These are phyloP conservation scores for Cucurbita ficifolia DNA, from an alignment of 306 rosid species.

Conservation along the genomic window DNA sequence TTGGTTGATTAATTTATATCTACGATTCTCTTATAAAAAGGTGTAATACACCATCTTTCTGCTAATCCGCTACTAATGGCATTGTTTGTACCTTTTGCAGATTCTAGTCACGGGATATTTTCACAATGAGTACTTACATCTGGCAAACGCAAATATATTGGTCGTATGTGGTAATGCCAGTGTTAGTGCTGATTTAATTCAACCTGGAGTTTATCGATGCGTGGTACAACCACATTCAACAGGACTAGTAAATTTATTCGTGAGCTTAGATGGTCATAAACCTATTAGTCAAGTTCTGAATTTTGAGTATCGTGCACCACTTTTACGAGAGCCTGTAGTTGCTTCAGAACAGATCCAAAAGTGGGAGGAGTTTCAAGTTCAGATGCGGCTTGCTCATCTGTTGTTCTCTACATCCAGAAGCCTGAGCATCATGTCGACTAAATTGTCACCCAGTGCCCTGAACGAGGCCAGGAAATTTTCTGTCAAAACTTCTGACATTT, in stretches of 20 bases:
- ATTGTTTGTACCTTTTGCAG: conserved; percentile 31
- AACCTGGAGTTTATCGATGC: conserved; percentile 78
- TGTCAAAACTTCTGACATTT: conserved; percentile 35
- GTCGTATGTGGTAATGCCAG: conserved; percentile 62
- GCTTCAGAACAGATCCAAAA: conserved; percentile 30
- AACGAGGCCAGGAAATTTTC: conserved; percentile 59
- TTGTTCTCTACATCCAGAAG: conserved; percentile 50
- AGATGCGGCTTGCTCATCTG: conserved; percentile 58
- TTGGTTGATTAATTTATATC: background rate
- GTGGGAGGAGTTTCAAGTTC: conserved; percentile 49
- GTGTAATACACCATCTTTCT: background rate
- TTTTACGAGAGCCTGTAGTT: conserved; percentile 24
- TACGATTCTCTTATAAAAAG: background rate
- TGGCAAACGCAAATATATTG: conserved; percentile 41
- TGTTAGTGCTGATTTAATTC: conserved; percentile 52
- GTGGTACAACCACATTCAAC: conserved; percentile 49
- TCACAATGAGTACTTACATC: conserved; percentile 37
- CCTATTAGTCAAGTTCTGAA: conserved; percentile 74
- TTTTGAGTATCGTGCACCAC: conserved; percentile 64
- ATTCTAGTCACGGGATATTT: conserved; percentile 65
- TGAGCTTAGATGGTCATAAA: conserved; percentile 68
- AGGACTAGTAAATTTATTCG: conserved; percentile 42
- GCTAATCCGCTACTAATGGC: background rate
- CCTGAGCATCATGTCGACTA: conserved; percentile 41
- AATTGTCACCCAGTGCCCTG: conserved; percentile 30